Conservation (phyloP, 139 green algal genomes). For the Eudorina sp. region DNA sequence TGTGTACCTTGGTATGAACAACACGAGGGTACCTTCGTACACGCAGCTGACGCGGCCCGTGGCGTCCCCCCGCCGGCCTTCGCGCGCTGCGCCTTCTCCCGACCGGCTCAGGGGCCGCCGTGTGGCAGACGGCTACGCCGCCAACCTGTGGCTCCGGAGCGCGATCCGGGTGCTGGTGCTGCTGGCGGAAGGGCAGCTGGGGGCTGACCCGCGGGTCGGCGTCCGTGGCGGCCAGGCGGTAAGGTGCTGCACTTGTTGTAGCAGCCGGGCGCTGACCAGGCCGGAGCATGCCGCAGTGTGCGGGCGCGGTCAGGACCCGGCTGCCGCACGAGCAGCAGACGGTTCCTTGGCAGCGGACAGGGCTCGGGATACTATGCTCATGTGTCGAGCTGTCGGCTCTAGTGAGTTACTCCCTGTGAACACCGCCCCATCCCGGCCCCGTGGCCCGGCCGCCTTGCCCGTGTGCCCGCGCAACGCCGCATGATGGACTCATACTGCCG, state of each 20-base stretch:
- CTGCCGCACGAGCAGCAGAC: background rate
- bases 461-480: background rate
- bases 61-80: background rate
- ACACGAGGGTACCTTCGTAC: background rate
- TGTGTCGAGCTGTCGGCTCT: background rate
- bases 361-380: background rate
- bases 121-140: conserved; percentile 69
- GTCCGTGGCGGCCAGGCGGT: conserved; percentile 42
- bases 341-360: background rate
- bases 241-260: too few species aligned
- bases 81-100: background rate
- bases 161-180: conserved; percentile 84
- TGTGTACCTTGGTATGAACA: background rate
- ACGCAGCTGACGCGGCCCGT: background rate
- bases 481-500: background rate
- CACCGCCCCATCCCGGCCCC: too few species aligned
- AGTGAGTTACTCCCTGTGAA: too few species aligned
- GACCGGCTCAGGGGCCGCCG: conserved; percentile 22
- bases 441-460: background rate
- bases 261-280: background rate
- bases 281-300: background rate
- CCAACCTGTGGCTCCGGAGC: conserved; percentile 82
- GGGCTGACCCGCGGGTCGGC: conserved; percentile 44
- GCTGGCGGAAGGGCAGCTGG: conserved; percentile 70
- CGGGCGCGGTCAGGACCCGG: background rate